A percentile compares a stretch with the other conserved stretches of the same genome.
These are phyloP conservation scores for Daldinia grandis DNA, from an alignment of 495 filamentous ascomycete genomes.

Conservation along the genomic window DNA sequence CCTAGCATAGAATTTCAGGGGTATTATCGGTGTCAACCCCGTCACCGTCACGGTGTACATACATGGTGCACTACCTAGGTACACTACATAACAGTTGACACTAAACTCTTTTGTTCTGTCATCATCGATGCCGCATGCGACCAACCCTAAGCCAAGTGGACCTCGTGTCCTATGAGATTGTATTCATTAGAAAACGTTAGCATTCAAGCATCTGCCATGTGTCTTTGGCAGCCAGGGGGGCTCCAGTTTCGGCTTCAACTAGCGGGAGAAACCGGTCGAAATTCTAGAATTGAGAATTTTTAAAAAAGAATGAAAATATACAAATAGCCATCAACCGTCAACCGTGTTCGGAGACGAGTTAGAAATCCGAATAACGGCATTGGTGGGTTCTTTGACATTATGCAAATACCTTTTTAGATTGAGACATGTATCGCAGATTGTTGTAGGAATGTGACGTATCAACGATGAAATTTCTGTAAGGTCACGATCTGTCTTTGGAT, in stretches of 20 bases:
- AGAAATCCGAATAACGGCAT: slow-evolving; percentile 29
- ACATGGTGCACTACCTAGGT: not conserved
- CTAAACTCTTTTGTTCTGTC: slow-evolving; percentile 9
- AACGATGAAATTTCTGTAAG: slow-evolving; percentile 35
- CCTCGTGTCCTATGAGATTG: slow-evolving; percentile 35
- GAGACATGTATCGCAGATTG: slow-evolving; percentile 1
- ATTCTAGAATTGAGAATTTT: not conserved
- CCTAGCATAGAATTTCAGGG: slow-evolving; percentile 23
- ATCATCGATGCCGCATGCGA: slow-evolving; percentile 33
- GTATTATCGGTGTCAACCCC: slow-evolving; percentile 32
- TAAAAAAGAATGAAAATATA: slow-evolving; percentile 16
- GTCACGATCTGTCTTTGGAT: slow-evolving; percentile 39
- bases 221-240: not conserved
- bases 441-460: slow-evolving; percentile 41
- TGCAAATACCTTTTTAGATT: slow-evolving; percentile 27
- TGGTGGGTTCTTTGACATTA: slow-evolving; percentile 16
- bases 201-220: slow-evolving; percentile 10
- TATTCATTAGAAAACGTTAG: slow-evolving; percentile 36
- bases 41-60: slow-evolving; percentile 31
- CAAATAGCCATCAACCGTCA: slow-evolving; percentile 13
- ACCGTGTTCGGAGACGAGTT: slow-evolving; percentile 34
- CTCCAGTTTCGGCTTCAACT: slow-evolving; percentile 11
- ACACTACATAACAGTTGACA: not conserved
- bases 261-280: slow-evolving; percentile 37
- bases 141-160: slow-evolving; percentile 33